Evolutionary conservation across 371 early-diverging fungal species (phyloP), one percentile per base, ranked within the genome.

Genomic region (Encephalitozoon romaleae): DNA sequence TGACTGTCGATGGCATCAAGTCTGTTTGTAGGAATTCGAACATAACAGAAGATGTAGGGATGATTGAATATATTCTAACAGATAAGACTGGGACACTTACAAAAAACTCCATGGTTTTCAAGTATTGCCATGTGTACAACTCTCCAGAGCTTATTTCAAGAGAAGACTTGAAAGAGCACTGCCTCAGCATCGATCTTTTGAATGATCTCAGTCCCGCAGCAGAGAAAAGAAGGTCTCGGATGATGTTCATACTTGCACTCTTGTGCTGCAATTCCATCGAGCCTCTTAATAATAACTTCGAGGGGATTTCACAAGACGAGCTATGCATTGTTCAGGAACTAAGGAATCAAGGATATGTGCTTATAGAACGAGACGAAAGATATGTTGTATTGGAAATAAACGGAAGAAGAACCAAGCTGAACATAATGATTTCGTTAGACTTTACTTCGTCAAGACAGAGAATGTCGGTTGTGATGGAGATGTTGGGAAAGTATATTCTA

Each of bases 51-150:
- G 96, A 96, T 77, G 84, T 94, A 28, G 95, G 96, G 52, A 91
- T 92, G 80, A 90, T 95, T 59, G 91, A 93, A 78, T 95, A 93
- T 83, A 88, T 96, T 9, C 91, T 95, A 80, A 90, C 91, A 25
- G 95, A 96, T 86, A 96, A 95, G 86, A 97, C 98, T 39, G 96
- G 96, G 9, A 95, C 98, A 2, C 86, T 97, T 38, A 97, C 98
- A n/a, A 88, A 90, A 78, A 97, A 97, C 83, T 86, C 91, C 74
- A 95, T 95, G 96, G 90, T 90, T 76, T 92, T 94, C 82, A 90
- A 90, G 39, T 77, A 73, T 41, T 30, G 82, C 21, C 74, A 85
- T 55, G 23, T 79, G 11, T 25, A 49, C 11, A 54, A 55, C 11
- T 43, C 11, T 12, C 3, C 11, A 1, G 65, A 41, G 12, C 28